Evolutionary conservation across 768 basidiomycete species (phyloP), one percentile per base, ranked within the genome.

Genomic region (Fomitopsis serialis): DNA sequence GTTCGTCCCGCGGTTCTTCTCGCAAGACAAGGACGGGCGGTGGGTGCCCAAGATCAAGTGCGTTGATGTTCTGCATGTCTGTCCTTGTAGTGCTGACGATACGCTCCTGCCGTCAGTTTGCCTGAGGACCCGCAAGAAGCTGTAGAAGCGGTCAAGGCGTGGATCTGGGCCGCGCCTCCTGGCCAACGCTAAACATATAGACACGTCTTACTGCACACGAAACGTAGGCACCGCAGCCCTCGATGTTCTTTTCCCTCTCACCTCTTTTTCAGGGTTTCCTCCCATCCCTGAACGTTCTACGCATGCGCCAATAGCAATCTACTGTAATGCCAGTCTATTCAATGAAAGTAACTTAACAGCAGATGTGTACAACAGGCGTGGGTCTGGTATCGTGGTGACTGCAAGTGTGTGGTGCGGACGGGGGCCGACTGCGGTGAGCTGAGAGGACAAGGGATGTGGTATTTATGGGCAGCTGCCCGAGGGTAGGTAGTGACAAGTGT

Each of bases 11-110:
- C 77, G 87, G 59, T 98, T 87, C 74, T 99, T 99, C 70, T 79
- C 82, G 67, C 71, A 79, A 61, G 73, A 72, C 50, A 58, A 56
- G 42, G 82, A 89, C 54, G 91, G 91, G 6, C 82, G 84, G 61
- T 98, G 92, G 88, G 73, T 79, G 56, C 92, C 94, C 2, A 90
- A 85, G 66, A 71, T 98, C 58, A 72, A 69, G 88, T 89, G 64
- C 55, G 87, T 76, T 24, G 27, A 19, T 48, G 6, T 34, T 27
- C 37, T 35, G 45, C 43, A 47, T 48, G 52, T 35, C 9, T 49
- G 22, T 29, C 29, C 36, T 24, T 44, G 49, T 52, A 17, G 56
- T 58, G 47, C 43, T 43, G 42, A 54, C 52, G 48, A 24, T 15
- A 36, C 17, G 19, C 15, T 22, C 24, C n/a, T 9, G 29, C 23